Evolutionary conservation across 331 rosid genomes (phyloP), one percentile per base, ranked within the genome.

Genomic region (Quercus tomentella): DNA sequence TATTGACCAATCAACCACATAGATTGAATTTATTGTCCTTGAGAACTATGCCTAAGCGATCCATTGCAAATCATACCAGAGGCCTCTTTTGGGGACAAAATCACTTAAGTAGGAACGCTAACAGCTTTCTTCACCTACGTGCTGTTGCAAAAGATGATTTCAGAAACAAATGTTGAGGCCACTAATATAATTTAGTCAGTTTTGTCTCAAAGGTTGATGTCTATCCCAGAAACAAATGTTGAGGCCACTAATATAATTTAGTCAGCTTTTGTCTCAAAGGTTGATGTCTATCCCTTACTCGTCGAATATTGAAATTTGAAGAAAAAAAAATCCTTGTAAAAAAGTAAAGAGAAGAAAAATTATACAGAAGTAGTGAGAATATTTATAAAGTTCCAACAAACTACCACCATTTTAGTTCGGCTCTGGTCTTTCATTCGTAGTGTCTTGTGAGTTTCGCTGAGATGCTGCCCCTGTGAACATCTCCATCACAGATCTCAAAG

Each of bases 401-500:
- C 67, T 41, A 11, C 58, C 18, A 45, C 31, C 22, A 49, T 49
- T 81, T 73, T 79, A 92, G 88, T 84, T 89, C 77, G 91, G 95
- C 3, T 91, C 70, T 16, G 91, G 81, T 76, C 97, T 80, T 82
- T 76, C 91, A 68, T 87, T 70, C 3, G 17, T 35, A 12, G 87
- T 81, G 79, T 91, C 89, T 25, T 84, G 90, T 31, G 85, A 80
- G 77, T 89, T 88, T 41, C 85, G 89, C 0, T 61, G 82, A 37
- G 90, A 58, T 9, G 81, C 82, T 61, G 77, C 74, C 76, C 95
- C 91, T 2, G 94, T 80, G 20, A 91, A 87, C 91, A 92, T 88
- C 73, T 88, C 92, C 94, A 90, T 88, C 85, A 91, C 61, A 43
- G 92, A 84, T 77, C 90, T 86, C 62, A 95, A 74, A 62, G 89